A percentile compares a stretch with the other conserved stretches of the same genome.
Evolutionary conservation across 2,329 filamentous ascomycete genomes (phyloP).

Genomic region (Dissoconium aciculare): DNA sequence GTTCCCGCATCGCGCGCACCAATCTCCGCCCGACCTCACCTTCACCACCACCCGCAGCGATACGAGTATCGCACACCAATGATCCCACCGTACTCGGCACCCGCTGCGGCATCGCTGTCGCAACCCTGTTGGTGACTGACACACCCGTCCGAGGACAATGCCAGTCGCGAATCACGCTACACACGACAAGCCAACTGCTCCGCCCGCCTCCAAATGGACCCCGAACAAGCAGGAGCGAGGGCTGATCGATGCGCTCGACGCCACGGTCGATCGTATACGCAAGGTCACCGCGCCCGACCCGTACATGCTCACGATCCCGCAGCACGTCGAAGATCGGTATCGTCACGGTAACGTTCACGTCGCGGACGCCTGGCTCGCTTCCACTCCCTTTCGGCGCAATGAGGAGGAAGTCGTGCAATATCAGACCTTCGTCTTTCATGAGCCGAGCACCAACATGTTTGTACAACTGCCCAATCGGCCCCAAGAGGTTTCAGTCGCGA

Average conservation of each 20-base stretch:
- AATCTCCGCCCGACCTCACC: too few species aligned
- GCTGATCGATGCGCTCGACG: conserved; percentile 28
- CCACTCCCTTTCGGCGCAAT: conserved; percentile 38
- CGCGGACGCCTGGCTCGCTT: conserved; percentile 28
- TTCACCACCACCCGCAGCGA: too few species aligned
- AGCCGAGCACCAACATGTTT: conserved; percentile 30
- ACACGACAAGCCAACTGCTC: neutral
- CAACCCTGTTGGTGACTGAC: too few species aligned
- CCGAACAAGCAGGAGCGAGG: conserved; percentile 15
- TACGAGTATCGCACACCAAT: too few species aligned
- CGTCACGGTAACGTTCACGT: conserved; percentile 28
- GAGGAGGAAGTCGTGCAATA: conserved; percentile 46
- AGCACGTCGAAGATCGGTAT: conserved; percentile 27
- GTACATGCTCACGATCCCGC: conserved; percentile 35
- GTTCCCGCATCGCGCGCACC: too few species aligned
- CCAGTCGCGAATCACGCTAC: too few species aligned
- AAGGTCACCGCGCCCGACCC: conserved; percentile 28
- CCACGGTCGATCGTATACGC: conserved; percentile 30
- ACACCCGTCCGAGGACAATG: too few species aligned
- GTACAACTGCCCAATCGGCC: conserved; percentile 15
- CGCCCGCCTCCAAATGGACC: conserved; percentile 7
- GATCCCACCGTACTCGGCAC: too few species aligned
- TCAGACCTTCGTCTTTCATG: conserved; percentile 45
- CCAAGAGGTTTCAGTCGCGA: conserved; percentile 13
- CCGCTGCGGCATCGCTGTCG: too few species aligned